phyloP scores from a whole-genome alignment of 257 asterid genomes.

The Apocynum venetum region DNA sequence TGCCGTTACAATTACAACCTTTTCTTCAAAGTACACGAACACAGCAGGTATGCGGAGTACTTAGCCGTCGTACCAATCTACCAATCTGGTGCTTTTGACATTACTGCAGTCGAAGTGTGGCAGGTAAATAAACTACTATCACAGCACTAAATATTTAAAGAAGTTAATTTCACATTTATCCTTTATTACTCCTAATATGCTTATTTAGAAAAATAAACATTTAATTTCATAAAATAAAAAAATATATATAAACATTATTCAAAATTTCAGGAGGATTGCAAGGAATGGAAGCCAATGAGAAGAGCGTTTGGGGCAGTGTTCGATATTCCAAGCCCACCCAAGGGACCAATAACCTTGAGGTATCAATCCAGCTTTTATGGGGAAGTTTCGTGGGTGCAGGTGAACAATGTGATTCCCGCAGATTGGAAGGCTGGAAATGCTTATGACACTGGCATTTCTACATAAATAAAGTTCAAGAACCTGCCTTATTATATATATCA shows the following conservation, averaged over 20 bases:
- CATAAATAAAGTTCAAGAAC: neutral
- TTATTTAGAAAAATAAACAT: too few species aligned
- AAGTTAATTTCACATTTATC: too few species aligned
- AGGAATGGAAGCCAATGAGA: slow-evolving; percentile 72
- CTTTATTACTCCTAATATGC: too few species aligned
- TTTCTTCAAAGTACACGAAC: slow-evolving; percentile 45
- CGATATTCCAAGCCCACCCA: slow-evolving; percentile 56
- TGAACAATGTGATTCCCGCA: slow-evolving; percentile 35
- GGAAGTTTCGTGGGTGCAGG: slow-evolving; percentile 40
- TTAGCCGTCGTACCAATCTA: slow-evolving; percentile 57
- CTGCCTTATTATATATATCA: neutral
- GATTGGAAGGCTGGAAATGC: slow-evolving; percentile 67
- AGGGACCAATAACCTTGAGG: slow-evolving; percentile 41
- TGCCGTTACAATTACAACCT: slow-evolving; percentile 45
- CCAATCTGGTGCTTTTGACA: slow-evolving; percentile 48
- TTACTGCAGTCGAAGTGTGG: slow-evolving; percentile 50
- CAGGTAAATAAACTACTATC: slow-evolving; percentile 30
- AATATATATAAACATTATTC: too few species aligned
- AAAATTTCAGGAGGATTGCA: slow-evolving; percentile 45
- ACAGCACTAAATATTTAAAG: too few species aligned
- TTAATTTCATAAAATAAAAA: too few species aligned
- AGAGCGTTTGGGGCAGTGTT: slow-evolving; percentile 59
- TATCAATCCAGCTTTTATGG: slow-evolving; percentile 29
- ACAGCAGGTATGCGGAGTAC: slow-evolving; percentile 46
- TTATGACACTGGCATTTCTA: slow-evolving; percentile 46